Evolutionary conservation across 2,329 filamentous ascomycete genomes (phyloP), one percentile per base, ranked within the genome.

Genomic region (Diaporthe sp.): DNA sequence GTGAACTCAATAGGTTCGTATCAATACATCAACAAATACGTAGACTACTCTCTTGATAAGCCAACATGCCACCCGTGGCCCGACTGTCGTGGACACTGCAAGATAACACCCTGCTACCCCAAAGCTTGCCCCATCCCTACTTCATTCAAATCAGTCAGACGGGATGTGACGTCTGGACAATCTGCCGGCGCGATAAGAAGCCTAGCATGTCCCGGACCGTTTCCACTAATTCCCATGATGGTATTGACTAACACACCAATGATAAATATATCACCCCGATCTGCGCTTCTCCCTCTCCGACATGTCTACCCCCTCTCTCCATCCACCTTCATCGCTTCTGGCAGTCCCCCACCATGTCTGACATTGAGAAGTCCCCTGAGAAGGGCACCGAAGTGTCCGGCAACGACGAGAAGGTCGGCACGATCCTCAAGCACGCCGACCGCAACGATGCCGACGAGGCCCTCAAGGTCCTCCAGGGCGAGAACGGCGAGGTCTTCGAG

Each of bases 361-460:
- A 76, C 53, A 71, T 75, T 17, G 77, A 76, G 62, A 77, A 78
- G 58, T 42, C 73, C 19, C 67, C 67, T 12, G 77, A 78, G n/a
- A 77, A 74, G 25, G 73, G 39, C 60, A 39, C 28, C 44, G 72
- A 34, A 31, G 42, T 44, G 9, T 31, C 49, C 46, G 73, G 25
- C 42, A 55, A 57, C 5, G 34, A 74, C 19, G 76, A 71, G 25
- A 65, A 65, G 12, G 58, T 76, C 22, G 74, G 72, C 67, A 42
- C 70, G 17, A 58, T 79, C 31, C 76, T 80, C 34, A 83, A 83
- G 72, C 84, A 86, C 73, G 83, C 83, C 34, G 80, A 84, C 73
- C 78, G 78, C 57, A 82, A 84, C 76, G 83, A 87, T 77, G 85
- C 84, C 12, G 86, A 88, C 78, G 84, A 85, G 76, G 86, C 86